A percentile compares a stretch with the other conserved stretches of the same genome.
Evolutionary conservation across 192 early-diverging fungal species (phyloP).

Genomic region (Rhizophagus clarus): DNA sequence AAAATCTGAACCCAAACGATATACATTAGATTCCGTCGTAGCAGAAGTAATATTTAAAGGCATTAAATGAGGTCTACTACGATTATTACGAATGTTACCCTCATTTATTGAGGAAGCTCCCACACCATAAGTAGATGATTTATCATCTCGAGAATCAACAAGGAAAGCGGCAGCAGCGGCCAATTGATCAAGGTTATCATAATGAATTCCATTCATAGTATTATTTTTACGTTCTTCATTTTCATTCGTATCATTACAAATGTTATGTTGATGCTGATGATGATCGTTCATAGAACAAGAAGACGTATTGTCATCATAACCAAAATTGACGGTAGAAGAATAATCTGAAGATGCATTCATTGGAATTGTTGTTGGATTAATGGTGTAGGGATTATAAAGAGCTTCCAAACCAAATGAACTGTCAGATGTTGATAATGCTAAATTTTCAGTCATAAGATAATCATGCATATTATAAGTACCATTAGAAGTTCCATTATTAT

Average conservation of each 20-base stretch:
- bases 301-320: background rate
- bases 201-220: background rate
- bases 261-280: background rate
- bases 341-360: background rate
- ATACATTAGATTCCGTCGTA: background rate
- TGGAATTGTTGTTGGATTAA: background rate
- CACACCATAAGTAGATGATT: background rate
- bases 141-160: background rate
- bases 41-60: conserved; percentile 12
- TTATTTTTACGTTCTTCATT: background rate
- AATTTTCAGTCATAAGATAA: conserved; percentile 4
- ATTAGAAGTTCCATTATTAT: background rate
- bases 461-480: background rate
- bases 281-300: background rate
- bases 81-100: background rate
- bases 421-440: background rate
- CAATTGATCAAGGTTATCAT: background rate
- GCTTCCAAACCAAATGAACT: background rate
- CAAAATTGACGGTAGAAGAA: background rate
- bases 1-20: background rate
- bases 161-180: background rate
- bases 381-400: background rate
- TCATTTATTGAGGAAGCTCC: background rate
- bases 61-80: conserved; percentile 20
- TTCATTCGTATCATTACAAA: background rate